phyloP scores from a whole-genome alignment of 2,329 filamentous ascomycete genomes.

The Tolypocladium ophioglossoides region DNA sequence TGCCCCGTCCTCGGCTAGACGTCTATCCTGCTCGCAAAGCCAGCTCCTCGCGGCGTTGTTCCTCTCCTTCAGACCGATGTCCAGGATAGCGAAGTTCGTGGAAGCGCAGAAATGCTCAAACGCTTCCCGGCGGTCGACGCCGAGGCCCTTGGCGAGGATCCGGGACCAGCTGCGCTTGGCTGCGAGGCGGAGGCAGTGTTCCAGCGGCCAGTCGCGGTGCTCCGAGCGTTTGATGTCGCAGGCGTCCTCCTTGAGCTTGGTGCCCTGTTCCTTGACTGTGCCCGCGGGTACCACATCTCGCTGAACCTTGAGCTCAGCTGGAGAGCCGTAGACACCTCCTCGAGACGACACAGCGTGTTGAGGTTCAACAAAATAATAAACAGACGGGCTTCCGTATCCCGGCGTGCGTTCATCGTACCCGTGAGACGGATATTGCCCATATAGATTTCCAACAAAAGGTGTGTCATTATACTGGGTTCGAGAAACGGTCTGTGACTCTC shows the following conservation, averaged over 20 bases:
- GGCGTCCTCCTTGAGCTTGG: neutral
- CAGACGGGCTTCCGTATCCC: neutral
- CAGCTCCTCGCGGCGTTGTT: neutral
- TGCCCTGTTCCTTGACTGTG: neutral
- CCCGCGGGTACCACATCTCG: neutral
- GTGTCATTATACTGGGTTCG: neutral
- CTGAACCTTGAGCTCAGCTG: neutral
- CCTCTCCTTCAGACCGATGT: neutral
- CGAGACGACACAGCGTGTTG: neutral
- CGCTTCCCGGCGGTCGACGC: neutral
- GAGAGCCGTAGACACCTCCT: neutral
- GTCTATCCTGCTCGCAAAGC: neutral
- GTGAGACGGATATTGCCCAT: neutral
- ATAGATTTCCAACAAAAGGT: neutral
- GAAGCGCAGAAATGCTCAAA: neutral
- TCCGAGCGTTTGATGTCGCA: constrained; percentile 2
- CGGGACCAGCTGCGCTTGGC: constrained; percentile 1
- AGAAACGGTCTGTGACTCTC: neutral
- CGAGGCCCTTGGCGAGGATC: neutral
- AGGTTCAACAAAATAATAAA: neutral
- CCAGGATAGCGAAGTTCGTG: neutral
- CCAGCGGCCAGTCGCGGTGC: constrained; percentile 5
- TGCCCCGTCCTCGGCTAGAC: neutral
- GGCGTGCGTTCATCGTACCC: neutral
- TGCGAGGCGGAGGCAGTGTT: constrained; percentile 1